These are phyloP conservation scores for Zea mays DNA, from an alignment of 176 grass and related monocot species.

Conservation along the genomic window DNA sequence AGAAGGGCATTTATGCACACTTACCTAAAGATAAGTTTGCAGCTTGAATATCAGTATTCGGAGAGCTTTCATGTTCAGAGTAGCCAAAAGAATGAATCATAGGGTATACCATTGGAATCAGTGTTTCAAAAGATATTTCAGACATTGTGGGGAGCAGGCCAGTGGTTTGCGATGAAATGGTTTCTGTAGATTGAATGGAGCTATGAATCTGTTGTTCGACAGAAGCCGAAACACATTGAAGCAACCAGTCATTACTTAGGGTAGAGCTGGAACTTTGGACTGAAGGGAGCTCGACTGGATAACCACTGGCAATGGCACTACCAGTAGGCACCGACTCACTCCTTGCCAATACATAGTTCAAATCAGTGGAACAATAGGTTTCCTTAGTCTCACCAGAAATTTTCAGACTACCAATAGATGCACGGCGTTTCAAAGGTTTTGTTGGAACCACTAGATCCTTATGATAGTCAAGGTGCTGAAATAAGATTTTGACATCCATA, in stretches of 20 bases:
- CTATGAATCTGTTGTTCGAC: conserved; percentile 17
- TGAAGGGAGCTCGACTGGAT: conserved; percentile 65
- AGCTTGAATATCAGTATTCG: conserved; percentile 21
- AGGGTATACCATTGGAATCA: conserved; percentile 3
- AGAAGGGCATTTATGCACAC: not conserved
- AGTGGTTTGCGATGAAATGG: conserved; percentile 22
- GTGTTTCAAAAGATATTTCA: conserved; percentile 34
- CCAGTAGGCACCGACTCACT: conserved; percentile 22
- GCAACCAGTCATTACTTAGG: conserved; percentile 6
- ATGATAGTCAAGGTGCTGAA: conserved; percentile 31
- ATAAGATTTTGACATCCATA: conserved; percentile 7
- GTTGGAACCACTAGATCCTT: not conserved
- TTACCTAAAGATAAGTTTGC: conserved; percentile 36
- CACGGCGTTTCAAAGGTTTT: conserved; percentile 7
- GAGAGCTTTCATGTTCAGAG: not conserved
- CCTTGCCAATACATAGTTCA: conserved; percentile 21
- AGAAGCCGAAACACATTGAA: not conserved
- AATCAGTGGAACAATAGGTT: conserved; percentile 22
- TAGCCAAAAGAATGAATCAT: conserved; percentile 12
- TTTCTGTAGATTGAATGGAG: conserved; percentile 33
- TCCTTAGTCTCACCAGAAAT: conserved; percentile 19
- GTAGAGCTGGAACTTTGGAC: conserved; percentile 53
- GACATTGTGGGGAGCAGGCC: conserved; percentile 10
- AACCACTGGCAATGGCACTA: conserved; percentile 37
- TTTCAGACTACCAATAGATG: conserved; percentile 32